Evolutionary conservation across 257 asterid species (phyloP), one percentile per base, ranked within the genome.

Genomic region (Rehmannia glutinosa): DNA sequence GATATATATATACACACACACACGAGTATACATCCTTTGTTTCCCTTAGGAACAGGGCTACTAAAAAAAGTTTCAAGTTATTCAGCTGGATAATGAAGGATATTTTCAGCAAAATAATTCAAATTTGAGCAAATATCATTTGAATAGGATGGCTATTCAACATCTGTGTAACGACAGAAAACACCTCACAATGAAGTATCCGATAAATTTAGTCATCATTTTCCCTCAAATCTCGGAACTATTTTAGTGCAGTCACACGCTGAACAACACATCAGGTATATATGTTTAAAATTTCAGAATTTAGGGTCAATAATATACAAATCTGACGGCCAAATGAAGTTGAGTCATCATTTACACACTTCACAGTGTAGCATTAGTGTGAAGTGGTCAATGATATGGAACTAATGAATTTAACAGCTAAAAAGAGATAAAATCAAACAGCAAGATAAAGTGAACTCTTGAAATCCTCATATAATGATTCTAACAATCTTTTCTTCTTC

Each of bases 141-240:
- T 53, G 19, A 64, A 3, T 28, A 62, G 53, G 45, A 13, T 17
- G 13, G 50, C 50, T 6, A 49, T 3, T 9, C 23, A 36, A 51
- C 45, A 64, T 15, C 35, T 28, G 59, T 38, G n/a, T n/a, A n/a
- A n/a, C n/a, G n/a, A n/a, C n/a, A n/a, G n/a, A 59, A 59, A 43
- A 52, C 30, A 42, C 33, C 33, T 42, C 50, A 42, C 1, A 39
- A 10, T 13, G 25, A 39, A 46, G 50, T 11, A 27, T 0, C 33
- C 56, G 35, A 32, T 42, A 51, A 32, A 42, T 28, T 52, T 49
- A n/a, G 32, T 42, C 25, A 60, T 21, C 15, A 21, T 1, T 68
- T 54, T 25, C 27, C 55, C 38, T 50, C 24, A 35, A 51, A 53
- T 15, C 25, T 19, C 12, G 47, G 54, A 56, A 5, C 54, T 13